phyloP scores from a whole-genome alignment of 805 yeast genomes.

The Starmera pachycereana region DNA sequence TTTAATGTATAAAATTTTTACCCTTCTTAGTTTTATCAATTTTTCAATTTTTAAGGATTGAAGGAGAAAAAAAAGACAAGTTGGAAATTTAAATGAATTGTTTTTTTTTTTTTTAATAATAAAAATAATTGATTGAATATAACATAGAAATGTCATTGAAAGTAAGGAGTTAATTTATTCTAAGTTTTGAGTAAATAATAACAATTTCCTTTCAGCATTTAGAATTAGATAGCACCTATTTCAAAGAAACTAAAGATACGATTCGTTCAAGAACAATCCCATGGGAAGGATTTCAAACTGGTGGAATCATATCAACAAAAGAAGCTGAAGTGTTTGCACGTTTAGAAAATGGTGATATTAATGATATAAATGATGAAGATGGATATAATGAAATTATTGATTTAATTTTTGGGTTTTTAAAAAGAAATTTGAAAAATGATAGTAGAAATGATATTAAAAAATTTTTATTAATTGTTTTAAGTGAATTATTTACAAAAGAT shows the following conservation, averaged over 20 bases:
- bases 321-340: conserved; percentile 42
- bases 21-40: no score
- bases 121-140: no score
- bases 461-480: conserved; percentile 49
- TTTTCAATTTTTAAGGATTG: no score
- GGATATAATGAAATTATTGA: conserved; percentile 38
- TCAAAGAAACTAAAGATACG: conserved; percentile 54
- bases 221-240: conserved; percentile 50
- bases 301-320: conserved; percentile 51
- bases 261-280: conserved; percentile 77
- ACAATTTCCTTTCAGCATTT: no score
- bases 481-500: conserved; percentile 36
- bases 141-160: no score
- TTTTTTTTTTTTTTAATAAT: no score
- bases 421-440: conserved; percentile 39
- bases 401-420: conserved; percentile 37
- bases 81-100: no score
- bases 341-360: conserved; percentile 25
- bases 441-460: conserved; percentile 47
- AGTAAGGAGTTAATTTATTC: no score
- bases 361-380: conserved; percentile 29
- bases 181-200: no score
- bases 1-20: no score
- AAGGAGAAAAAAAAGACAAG: no score
- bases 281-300: conserved; percentile 84